Evolutionary conservation across 129 eudicot species (phyloP).

Genomic region (Kitagawia praeruptora): DNA sequence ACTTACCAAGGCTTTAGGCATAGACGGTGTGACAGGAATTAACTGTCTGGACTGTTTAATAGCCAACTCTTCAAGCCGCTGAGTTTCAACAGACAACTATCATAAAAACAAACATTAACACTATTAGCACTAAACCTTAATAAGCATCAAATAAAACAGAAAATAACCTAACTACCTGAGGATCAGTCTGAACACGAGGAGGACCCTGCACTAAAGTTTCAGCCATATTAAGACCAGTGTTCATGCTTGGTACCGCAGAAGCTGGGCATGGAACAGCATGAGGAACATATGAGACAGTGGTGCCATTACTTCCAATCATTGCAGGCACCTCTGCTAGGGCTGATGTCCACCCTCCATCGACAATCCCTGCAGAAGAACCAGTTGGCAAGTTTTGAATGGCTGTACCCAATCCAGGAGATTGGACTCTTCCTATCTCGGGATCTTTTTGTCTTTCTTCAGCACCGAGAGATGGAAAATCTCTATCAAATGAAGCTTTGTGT

Average conservation of each 20-base stretch:
- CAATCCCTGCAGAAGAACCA: conserved; percentile 45
- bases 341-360: conserved; percentile 84
- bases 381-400: conserved; percentile 64
- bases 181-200: conserved; percentile 52
- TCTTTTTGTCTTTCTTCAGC: conserved; percentile 54
- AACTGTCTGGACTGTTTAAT: conserved; percentile 73
- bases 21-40: conserved; percentile 77
- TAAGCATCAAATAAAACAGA: not conserved
- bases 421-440: conserved; percentile 54
- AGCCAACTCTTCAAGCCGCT: conserved; percentile 83
- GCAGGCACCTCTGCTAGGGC: conserved; percentile 89
- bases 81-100: conserved; percentile 58
- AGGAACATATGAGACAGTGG: conserved; percentile 24
- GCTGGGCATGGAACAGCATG: conserved; percentile 25
- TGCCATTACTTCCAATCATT: conserved; percentile 41
- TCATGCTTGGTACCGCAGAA: conserved; percentile 24
- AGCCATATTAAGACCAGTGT: conserved; percentile 75
- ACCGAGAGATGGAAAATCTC: conserved; percentile 86
- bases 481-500: conserved; percentile 54
- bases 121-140: conserved; percentile 17
- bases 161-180: conserved; percentile 42
- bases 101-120: conserved; percentile 9
- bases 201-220: conserved; percentile 85
- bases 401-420: conserved; percentile 81
- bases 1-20: conserved; percentile 74